Percentiles rank a stretch among this genome's conserved stretches.
Evolutionary conservation across 805 yeast genomes (phyloP).

Genomic region (Yarrowia bubula): DNA sequence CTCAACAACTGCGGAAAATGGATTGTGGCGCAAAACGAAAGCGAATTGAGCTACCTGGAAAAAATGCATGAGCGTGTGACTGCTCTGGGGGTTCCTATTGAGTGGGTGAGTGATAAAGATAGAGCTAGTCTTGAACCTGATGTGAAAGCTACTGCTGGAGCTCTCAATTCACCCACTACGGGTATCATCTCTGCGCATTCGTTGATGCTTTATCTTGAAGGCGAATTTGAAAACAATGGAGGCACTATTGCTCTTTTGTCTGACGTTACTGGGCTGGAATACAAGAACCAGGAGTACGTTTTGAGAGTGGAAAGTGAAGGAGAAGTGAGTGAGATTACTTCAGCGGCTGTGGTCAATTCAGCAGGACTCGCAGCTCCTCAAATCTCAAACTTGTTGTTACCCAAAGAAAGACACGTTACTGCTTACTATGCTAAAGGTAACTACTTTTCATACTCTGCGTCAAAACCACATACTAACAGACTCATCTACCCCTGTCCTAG

Average conservation of each 20-base stretch:
- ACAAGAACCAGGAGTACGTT: constrained; percentile 29
- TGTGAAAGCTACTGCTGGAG: constrained; percentile 60
- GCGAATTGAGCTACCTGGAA: constrained; percentile 59
- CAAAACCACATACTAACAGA: constrained; percentile 51
- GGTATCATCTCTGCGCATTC: constrained; percentile 86
- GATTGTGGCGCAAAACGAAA: constrained; percentile 77
- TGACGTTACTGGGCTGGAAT: constrained; percentile 47
- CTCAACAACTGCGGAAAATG: constrained; percentile 67
- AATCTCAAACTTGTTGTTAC: constrained; percentile 69
- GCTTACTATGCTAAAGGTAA: constrained; percentile 81
- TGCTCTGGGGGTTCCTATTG: constrained; percentile 56
- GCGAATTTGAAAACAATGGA: constrained; percentile 52
- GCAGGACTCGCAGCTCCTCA: constrained; percentile 77
- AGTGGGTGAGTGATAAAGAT: constrained; percentile 48
- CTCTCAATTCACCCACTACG: constrained; percentile 72
- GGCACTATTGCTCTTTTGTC: constrained; percentile 70
- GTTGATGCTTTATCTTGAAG: constrained; percentile 57
- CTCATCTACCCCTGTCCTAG: constrained; percentile 78
- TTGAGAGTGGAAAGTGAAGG: constrained; percentile 31
- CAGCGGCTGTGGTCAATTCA: constrained; percentile 65
- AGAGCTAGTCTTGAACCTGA: constrained; percentile 61
- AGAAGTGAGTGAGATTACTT: constrained; percentile 36
- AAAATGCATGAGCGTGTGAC: constrained; percentile 51
- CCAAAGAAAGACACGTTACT: constrained; percentile 54
- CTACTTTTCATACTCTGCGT: constrained; percentile 59